Percentiles rank a stretch among this genome's conserved stretches.
Evolutionary conservation across 2,329 filamentous ascomycete genomes (phyloP).

Genomic region (Ophiocordyceps camponoti-saundersi): DNA sequence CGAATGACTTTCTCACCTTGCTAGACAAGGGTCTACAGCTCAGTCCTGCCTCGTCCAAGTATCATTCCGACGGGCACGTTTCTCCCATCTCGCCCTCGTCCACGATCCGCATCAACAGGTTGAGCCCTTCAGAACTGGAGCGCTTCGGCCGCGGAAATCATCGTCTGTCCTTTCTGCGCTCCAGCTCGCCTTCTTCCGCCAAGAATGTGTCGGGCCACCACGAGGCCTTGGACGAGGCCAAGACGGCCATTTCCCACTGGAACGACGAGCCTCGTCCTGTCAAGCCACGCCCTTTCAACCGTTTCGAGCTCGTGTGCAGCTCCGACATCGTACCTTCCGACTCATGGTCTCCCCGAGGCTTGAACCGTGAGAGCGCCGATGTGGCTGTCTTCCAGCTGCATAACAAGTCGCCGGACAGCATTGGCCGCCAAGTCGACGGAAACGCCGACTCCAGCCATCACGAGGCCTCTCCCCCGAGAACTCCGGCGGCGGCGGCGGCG

Average conservation of each 20-base stretch:
- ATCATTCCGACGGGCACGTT: slow-evolving; percentile 9
- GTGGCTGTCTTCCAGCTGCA: neutral
- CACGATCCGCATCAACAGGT: slow-evolving; percentile 5
- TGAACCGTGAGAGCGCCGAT: neutral
- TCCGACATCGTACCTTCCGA: slow-evolving; percentile 9
- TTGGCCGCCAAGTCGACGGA: too few species aligned
- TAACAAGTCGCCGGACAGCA: too few species aligned
- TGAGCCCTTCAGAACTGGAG: slow-evolving; percentile 12
- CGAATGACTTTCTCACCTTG: neutral
- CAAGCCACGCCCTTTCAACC: slow-evolving; percentile 7
- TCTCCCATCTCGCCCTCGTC: slow-evolving; percentile 13
- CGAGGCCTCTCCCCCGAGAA: too few species aligned
- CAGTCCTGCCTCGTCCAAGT: slow-evolving; percentile 12
- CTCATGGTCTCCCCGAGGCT: slow-evolving; percentile 4
- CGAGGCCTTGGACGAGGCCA: slow-evolving; percentile 9
- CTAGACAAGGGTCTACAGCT: neutral
- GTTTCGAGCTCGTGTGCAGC: slow-evolving; percentile 11
- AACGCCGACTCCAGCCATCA: too few species aligned
- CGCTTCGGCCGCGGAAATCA: slow-evolving; percentile 13
- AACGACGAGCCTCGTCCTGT: slow-evolving; percentile 7
- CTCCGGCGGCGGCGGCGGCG: slow-evolving; percentile 3
- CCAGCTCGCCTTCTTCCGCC: slow-evolving; percentile 9
- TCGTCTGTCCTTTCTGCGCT: slow-evolving; percentile 12
- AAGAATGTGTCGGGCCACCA: slow-evolving; percentile 4
- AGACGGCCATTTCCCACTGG: slow-evolving; percentile 9